phyloP scores from a whole-genome alignment of 169 alveolate species.

The Eimeria mitis region DNA sequence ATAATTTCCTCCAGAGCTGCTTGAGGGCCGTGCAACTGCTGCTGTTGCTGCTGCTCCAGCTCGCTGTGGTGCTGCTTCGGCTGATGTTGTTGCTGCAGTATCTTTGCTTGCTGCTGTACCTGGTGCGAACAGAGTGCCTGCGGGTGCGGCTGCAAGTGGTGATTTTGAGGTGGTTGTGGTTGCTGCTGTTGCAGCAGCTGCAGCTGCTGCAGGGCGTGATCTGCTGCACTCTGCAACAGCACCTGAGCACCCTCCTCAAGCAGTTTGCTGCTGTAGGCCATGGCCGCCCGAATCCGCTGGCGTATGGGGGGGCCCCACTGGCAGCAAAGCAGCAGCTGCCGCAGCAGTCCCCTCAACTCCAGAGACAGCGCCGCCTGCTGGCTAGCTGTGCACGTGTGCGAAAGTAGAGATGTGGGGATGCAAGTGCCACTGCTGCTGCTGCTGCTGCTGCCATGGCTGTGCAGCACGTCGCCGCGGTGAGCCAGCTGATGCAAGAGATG shows the following conservation, averaged over 20 bases:
- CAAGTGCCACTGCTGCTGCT: background rate
- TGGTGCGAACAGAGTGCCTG: background rate
- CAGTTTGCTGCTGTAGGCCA: constrained; percentile 19
- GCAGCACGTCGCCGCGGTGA: background rate
- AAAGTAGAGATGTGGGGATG: background rate
- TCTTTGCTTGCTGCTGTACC: background rate
- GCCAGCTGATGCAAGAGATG: constrained; percentile 46
- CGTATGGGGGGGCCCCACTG: constrained; percentile 15
- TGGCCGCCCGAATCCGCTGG: background rate
- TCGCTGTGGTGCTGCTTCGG: background rate
- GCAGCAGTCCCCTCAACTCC: constrained; percentile 43
- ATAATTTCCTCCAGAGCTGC: background rate
- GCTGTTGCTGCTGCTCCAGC: constrained; percentile 1
- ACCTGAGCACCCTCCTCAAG: constrained; percentile 9
- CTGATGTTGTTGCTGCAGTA: constrained; percentile 1
- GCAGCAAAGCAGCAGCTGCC: constrained; percentile 51
- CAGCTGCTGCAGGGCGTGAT: background rate
- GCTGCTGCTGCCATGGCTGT: constrained; percentile 12
- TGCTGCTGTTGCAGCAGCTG: constrained; percentile 10
- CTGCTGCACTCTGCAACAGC: constrained; percentile 56
- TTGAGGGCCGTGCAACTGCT: background rate
- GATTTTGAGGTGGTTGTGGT: background rate
- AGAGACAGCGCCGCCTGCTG: constrained; percentile 30
- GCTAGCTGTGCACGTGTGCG: constrained; percentile 5
- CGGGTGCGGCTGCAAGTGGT: background rate